Conservation (phyloP, 164 flowering plant species). For the Piper longum region DNA sequence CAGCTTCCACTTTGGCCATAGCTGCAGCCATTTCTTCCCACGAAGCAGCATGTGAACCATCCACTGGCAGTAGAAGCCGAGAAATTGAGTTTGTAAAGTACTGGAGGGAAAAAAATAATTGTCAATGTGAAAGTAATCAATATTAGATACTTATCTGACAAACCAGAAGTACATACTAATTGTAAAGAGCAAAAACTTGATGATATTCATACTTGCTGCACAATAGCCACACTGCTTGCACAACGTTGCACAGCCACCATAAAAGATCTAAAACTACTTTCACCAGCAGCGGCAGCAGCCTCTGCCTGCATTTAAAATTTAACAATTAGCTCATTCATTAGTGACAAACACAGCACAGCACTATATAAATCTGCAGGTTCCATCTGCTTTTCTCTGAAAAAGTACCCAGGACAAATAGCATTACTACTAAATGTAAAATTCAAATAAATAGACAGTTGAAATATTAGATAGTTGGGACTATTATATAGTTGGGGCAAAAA, state of each 20-base stretch:
- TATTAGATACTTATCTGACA: not conserved
- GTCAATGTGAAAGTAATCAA: slow-evolving; percentile 1
- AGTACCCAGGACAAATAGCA: too few relatives aligned
- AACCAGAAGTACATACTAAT: not conserved
- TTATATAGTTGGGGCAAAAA: not conserved
- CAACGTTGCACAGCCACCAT: slow-evolving; percentile 98
- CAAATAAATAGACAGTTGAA: too few relatives aligned
- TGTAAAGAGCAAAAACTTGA: not conserved
- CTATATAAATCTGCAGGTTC: too few relatives aligned
- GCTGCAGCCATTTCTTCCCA: slow-evolving; percentile 96
- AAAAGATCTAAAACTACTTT: slow-evolving; percentile 95
- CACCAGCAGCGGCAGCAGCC: slow-evolving; percentile 99
- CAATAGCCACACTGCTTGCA: slow-evolving; percentile 94
- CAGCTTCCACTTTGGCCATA: slow-evolving; percentile 92
- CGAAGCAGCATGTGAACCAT: slow-evolving; percentile 98
- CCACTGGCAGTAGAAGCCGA: slow-evolving; percentile 83
- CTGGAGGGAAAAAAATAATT: slow-evolving; percentile 21
- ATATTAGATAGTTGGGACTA: not conserved
- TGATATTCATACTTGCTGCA: slow-evolving; percentile 69
- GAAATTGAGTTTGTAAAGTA: slow-evolving; percentile 88
- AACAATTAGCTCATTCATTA: not conserved
- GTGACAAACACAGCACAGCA: too few relatives aligned
- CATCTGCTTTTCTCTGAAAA: too few relatives aligned
- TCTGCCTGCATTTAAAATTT: slow-evolving; percentile 54
- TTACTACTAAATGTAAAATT: too few relatives aligned